A percentile compares a stretch with the other conserved stretches of the same genome.
phyloP scores from a whole-genome alignment of 192 early-diverging fungal species.

The Entomortierella chlamydospora region DNA sequence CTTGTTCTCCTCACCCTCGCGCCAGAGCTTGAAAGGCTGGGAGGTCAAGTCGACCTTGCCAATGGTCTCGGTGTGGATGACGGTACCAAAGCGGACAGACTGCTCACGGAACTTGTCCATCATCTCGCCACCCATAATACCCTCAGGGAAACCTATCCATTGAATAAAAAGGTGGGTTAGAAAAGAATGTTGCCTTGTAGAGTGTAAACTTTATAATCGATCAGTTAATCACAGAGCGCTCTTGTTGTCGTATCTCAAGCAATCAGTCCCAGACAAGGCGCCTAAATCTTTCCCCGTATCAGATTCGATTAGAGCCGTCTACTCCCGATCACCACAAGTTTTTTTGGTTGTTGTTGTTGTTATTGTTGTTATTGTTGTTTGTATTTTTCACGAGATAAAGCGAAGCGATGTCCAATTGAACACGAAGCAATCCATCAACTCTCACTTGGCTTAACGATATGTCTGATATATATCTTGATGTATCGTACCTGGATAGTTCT shows the following conservation, averaged over 20 bases:
- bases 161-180: no score
- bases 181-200: no score
- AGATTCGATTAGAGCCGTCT: neutral
- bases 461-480: no score
- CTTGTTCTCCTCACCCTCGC: conserved; percentile 80
- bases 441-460: no score
- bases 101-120: conserved; percentile 90
- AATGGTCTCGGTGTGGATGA: conserved; percentile 92
- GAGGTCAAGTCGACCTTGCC: conserved; percentile 82
- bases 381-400: no score
- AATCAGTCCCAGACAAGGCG: no score
- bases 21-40: conserved; percentile 90
- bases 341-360: neutral
- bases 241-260: no score
- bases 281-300: neutral
- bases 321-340: neutral
- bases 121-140: conserved; percentile 87
- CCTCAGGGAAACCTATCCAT: conserved; percentile 82
- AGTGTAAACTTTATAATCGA: no score
- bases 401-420: no score
- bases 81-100: conserved; percentile 88
- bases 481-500: conserved; percentile 85
- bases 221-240: no score
- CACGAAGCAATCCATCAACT: no score
- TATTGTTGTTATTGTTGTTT: neutral